A percentile compares a stretch with the other conserved stretches of the same genome.
These are phyloP conservation scores for Flaveria ramosissima DNA, from an alignment of 129 eudicot genomes.

Conservation along the genomic window DNA sequence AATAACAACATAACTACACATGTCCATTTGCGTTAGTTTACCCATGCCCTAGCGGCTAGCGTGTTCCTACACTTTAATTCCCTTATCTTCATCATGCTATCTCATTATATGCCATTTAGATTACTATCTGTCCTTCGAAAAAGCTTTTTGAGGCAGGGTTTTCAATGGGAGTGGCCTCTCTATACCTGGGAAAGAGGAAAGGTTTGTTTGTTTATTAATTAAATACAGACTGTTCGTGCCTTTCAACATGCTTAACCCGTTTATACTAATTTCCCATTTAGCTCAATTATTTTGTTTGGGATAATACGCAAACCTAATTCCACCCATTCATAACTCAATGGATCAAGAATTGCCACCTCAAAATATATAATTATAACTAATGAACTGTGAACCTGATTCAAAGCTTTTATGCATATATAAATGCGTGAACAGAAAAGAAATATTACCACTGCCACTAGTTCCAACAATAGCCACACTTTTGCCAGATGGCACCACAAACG, in stretches of 20 bases:
- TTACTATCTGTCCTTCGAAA: too few relatives aligned
- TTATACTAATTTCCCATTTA: background rate
- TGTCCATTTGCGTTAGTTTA: background rate
- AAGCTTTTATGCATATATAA: background rate
- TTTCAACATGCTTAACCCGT: background rate
- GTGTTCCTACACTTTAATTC: too few relatives aligned
- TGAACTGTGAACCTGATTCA: background rate
- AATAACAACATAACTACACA: background rate
- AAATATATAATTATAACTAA: background rate
- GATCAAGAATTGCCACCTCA: background rate
- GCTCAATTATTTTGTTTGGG: too few relatives aligned
- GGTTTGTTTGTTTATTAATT: background rate
- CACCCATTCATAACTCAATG: background rate
- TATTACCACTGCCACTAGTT: conserved; percentile 98
- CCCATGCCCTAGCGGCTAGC: too few relatives aligned
- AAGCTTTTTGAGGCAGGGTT: too few relatives aligned
- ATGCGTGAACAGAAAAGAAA: conserved; percentile 19
- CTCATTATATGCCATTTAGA: background rate
- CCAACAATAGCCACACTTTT: conserved; percentile 98
- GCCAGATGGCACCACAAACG: conserved; percentile 96
- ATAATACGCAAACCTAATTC: background rate
- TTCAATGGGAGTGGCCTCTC: too few relatives aligned
- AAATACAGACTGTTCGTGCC: background rate
- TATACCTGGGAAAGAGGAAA: too few relatives aligned
- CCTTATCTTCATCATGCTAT: background rate